Percentiles rank a stretch among this genome's conserved stretches.
Evolutionary conservation across 208 protist species (phyloP).

Genomic region (Leptomonas pyrrhocoris): DNA sequence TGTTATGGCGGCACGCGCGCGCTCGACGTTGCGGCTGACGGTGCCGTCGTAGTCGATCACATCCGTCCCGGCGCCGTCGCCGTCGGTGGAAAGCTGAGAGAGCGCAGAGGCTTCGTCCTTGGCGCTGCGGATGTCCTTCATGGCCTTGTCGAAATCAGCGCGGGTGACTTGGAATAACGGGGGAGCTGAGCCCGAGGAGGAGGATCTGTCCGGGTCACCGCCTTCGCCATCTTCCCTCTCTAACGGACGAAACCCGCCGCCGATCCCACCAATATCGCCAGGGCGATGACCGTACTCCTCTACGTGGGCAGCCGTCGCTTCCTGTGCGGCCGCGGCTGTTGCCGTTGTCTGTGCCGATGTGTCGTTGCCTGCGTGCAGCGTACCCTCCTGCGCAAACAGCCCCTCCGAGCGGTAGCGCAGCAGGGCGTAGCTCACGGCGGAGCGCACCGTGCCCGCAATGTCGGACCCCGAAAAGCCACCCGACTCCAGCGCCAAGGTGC

Average conservation of each 20-base stretch:
- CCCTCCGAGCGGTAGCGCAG: slow-evolving; percentile 53
- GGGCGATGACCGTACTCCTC: slow-evolving; percentile 22
- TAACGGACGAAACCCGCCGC: no score
- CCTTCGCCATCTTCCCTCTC: background rate
- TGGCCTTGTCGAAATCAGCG: slow-evolving; percentile 38
- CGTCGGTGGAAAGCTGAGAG: slow-evolving; percentile 27
- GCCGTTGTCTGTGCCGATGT: background rate
- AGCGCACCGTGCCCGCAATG: slow-evolving; percentile 83
- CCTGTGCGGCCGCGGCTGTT: background rate
- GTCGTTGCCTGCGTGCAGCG: background rate
- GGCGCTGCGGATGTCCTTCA: slow-evolving; percentile 46
- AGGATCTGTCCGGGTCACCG: no score
- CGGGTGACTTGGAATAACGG: slow-evolving; percentile 11
- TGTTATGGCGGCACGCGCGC: slow-evolving; percentile 27
- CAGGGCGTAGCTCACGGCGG: slow-evolving; percentile 84
- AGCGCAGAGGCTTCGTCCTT: slow-evolving; percentile 39
- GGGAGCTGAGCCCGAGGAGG: background rate
- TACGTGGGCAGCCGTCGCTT: background rate
- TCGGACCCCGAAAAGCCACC: slow-evolving; percentile 98
- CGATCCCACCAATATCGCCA: slow-evolving; percentile 5
- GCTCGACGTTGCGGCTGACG: slow-evolving; percentile 33
- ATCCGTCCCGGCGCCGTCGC: slow-evolving; percentile 20
- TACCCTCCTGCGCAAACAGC: slow-evolving; percentile 3
- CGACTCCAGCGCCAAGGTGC: slow-evolving; percentile 90
- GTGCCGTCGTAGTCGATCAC: slow-evolving; percentile 64